A percentile compares a stretch with the other conserved stretches of the same genome.
Conservation (phyloP, 2,329 filamentous ascomycete genomes). For the Ambrosiella beaveri region DNA sequence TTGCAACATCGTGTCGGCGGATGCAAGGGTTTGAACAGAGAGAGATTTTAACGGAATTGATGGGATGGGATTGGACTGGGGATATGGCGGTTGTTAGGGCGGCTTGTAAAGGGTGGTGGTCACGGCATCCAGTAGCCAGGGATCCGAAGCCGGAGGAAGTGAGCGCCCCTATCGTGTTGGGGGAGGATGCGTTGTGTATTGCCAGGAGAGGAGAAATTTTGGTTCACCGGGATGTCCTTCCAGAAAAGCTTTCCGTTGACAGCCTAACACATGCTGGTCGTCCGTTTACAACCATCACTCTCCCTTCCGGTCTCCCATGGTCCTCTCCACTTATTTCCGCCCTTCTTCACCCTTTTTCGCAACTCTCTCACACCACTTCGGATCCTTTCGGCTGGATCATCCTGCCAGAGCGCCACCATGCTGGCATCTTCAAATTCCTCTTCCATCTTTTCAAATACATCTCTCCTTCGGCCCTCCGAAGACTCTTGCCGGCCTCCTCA, state of each 20-base stretch:
- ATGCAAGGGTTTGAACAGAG: slow-evolving; percentile 11
- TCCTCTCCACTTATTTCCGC: not conserved
- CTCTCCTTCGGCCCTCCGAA: not conserved
- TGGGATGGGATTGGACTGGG: not conserved
- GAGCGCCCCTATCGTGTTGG: not conserved
- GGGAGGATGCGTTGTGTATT: not conserved
- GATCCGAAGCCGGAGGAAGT: not conserved
- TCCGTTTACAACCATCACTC: slow-evolving; percentile 3
- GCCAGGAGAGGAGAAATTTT: not conserved
- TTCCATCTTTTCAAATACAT: slow-evolving; percentile 8
- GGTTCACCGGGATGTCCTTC: not conserved
- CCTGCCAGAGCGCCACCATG: slow-evolving; percentile 3
- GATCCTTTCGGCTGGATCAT: slow-evolving; percentile 3
- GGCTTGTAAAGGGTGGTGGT: slow-evolving; percentile 3
- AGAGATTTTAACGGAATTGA: not conserved
- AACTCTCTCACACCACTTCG: not conserved
- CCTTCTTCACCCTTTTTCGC: not conserved
- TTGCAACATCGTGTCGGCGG: slow-evolving; percentile 10
- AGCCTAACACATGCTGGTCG: not conserved
- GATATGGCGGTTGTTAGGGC: not conserved
- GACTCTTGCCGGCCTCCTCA: not conserved
- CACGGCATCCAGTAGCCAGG: not conserved
- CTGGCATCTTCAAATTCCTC: slow-evolving; percentile 4
- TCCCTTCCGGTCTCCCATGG: not conserved
- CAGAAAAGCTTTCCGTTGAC: too few relatives aligned